Percentiles rank a stretch among this genome's conserved stretches.
phyloP scores from a whole-genome alignment of 1,139 yeast species.

The Diutina ranongensis region DNA sequence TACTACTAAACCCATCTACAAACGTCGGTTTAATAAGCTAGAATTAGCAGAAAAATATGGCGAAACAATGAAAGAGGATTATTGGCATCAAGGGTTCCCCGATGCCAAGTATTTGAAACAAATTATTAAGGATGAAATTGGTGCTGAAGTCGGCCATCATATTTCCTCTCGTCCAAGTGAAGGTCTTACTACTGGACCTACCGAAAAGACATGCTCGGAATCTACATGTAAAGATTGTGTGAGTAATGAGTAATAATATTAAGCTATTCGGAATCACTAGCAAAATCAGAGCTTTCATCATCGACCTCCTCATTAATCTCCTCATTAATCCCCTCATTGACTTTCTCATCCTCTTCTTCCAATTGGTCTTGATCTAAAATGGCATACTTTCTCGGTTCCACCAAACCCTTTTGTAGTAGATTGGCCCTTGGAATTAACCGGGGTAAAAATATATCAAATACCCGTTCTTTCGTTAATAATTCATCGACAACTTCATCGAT shows the following conservation, averaged over 20 bases:
- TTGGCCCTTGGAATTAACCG: slow-evolving; percentile 29
- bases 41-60: slow-evolving; percentile 7
- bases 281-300: slow-evolving; percentile 10
- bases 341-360: slow-evolving; percentile 6
- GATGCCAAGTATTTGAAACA: slow-evolving; percentile 31
- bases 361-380: slow-evolving; percentile 14
- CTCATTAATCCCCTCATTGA: no score
- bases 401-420: slow-evolving; percentile 27
- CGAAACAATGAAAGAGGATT: slow-evolving; percentile 18
- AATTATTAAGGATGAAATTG: slow-evolving; percentile 19
- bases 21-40: slow-evolving; percentile 25
- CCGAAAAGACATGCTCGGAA: not conserved
- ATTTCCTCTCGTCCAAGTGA: not conserved
- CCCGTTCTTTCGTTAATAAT: slow-evolving; percentile 36
- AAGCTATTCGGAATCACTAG: slow-evolving; percentile 10
- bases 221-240: not conserved
- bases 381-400: slow-evolving; percentile 27
- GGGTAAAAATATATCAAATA: slow-evolving; percentile 52
- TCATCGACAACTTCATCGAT: slow-evolving; percentile 56
- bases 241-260: not conserved
- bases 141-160: slow-evolving; percentile 5
- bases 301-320: slow-evolving; percentile 7
- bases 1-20: slow-evolving; percentile 18
- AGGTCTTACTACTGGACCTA: not conserved
- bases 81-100: slow-evolving; percentile 34